Base-by-base conservation (phyloP, 2,329 filamentous ascomycete genomes). In the Pyrenophora tritici-repentis region DNA sequence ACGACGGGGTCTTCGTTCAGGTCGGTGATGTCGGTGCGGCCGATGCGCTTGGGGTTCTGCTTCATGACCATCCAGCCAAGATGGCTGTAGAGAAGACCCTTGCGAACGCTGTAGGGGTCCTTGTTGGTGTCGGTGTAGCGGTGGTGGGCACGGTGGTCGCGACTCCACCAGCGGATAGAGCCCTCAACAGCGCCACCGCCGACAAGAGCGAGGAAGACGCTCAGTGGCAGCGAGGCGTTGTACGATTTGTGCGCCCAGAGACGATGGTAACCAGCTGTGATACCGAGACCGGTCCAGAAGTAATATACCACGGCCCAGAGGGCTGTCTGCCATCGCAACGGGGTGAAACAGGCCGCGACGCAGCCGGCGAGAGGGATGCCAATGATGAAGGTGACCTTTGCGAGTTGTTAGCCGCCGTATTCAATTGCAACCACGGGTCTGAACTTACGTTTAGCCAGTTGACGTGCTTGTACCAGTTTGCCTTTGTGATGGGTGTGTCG, bases 381-480 rank as follows among this genome's bases (percentile, higher is more conserved):
- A 62, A 95, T 76, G 73, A 96, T 93, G 74, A 96, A 84, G 61
- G 80, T 83, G 55, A 89, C 86, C 78, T 96, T 92, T 90, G 7
- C 13, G 5, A 1, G 1, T 2, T 42, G 58, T 70, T 54, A 68
- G 66, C 20, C 5, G 13, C 20, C 20, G 16, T 13, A 6, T 2
- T 24, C 7, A 26, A 13, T 2, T 2, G 3, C 7, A 3, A 26
- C n/a, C 9, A 14, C 22, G 26, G 20, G 8, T 10, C 5, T 4
- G 42, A 26, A 42, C 68, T 82, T 65, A 90, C 86, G 75, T 96
- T 96, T 63, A 96, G 83, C 91, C 92, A 96, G 82, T 96, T 91
- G 80, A 96, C 83, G 72, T 96, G 91, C 78, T 93, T 87, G 78
- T 92, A 86, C 90, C 90, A 94, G 80, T 96, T 96, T 61, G 81